Conservation (phyloP, 345 rosid genomes). For the Arabis hirsuta region DNA sequence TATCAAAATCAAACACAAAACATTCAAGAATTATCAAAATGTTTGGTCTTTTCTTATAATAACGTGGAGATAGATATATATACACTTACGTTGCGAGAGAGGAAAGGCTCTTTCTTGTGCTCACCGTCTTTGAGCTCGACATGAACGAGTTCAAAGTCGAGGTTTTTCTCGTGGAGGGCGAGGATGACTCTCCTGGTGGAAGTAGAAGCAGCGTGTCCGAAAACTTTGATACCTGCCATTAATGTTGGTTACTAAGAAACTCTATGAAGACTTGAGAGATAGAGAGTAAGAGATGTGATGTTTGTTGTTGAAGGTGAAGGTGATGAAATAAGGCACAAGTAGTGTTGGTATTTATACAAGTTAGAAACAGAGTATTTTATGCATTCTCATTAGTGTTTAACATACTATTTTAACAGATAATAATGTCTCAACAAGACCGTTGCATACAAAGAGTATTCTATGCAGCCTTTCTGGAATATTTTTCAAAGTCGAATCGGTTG, state of each 20-base stretch:
- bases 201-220: slow-evolving; percentile 37
- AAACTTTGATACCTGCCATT: slow-evolving; percentile 45
- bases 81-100: slow-evolving; percentile 44
- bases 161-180: slow-evolving; percentile 47
- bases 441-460: slow-evolving; percentile 31
- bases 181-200: slow-evolving; percentile 47
- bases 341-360: slow-evolving; percentile 37
- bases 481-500: slow-evolving; percentile 22
- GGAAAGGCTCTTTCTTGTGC: slow-evolving; percentile 44
- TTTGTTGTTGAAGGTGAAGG: slow-evolving; percentile 34
- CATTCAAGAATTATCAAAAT: slow-evolving; percentile 19
- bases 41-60: background rate
- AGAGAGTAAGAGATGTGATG: slow-evolving; percentile 23
- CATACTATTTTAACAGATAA: background rate
- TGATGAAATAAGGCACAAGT: slow-evolving; percentile 38
- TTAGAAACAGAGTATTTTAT: background rate
- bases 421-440: slow-evolving; percentile 22
- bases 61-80: background rate
- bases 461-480: slow-evolving; percentile 23
- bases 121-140: slow-evolving; percentile 40
- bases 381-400: background rate
- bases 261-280: background rate
- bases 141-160: slow-evolving; percentile 46
- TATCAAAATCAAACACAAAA: slow-evolving; percentile 14
- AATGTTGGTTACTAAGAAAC: slow-evolving; percentile 5